Percentiles rank a stretch among this genome's conserved stretches.
These are phyloP conservation scores for Delitschia confertaspora DNA, from an alignment of 495 filamentous ascomycete species.

Conservation along the genomic window DNA sequence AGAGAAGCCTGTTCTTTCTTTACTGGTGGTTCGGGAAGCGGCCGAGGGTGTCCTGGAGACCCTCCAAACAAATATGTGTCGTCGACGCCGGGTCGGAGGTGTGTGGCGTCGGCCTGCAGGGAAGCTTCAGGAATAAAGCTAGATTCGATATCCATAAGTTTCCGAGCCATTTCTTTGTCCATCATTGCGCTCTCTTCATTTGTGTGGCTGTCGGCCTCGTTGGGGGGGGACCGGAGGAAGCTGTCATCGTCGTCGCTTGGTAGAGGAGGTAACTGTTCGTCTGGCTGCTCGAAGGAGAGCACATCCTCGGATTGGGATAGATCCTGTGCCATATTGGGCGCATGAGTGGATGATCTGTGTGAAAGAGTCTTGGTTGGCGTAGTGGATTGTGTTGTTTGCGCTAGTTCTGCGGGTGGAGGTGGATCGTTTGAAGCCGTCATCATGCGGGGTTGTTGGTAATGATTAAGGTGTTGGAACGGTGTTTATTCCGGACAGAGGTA, in stretches of 20 bases:
- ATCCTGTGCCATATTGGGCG: constrained; percentile 11
- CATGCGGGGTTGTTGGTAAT: too few species aligned
- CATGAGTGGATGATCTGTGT: constrained; percentile 7
- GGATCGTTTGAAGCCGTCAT: constrained; percentile 7
- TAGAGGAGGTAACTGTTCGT: constrained; percentile 27
- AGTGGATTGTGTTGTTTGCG: constrained; percentile 11
- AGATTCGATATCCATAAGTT: constrained; percentile 79
- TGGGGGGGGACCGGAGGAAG: constrained; percentile 20
- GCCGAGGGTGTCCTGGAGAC: constrained; percentile 25
- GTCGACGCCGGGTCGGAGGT: constrained; percentile 38
- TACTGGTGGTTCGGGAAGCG: constrained; percentile 4
- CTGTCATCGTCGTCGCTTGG: constrained; percentile 25
- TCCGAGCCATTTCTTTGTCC: constrained; percentile 54
- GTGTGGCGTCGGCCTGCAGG: constrained; percentile 36
- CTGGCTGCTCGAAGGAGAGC: constrained; percentile 18
- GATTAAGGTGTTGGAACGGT: too few species aligned
- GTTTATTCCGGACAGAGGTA: constrained; percentile 3
- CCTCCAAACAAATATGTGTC: constrained; percentile 58
- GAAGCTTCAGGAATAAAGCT: constrained; percentile 61
- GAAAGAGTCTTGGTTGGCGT: too few species aligned
- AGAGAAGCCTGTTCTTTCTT: constrained; percentile 16
- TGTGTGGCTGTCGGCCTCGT: constrained; percentile 15
- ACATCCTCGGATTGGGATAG: constrained; percentile 16
- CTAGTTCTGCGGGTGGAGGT: constrained; percentile 3
- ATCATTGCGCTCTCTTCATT: constrained; percentile 46